These are phyloP conservation scores for Ettlia oleoabundans DNA, from an alignment of 139 green algal genomes.

Conservation along the genomic window DNA sequence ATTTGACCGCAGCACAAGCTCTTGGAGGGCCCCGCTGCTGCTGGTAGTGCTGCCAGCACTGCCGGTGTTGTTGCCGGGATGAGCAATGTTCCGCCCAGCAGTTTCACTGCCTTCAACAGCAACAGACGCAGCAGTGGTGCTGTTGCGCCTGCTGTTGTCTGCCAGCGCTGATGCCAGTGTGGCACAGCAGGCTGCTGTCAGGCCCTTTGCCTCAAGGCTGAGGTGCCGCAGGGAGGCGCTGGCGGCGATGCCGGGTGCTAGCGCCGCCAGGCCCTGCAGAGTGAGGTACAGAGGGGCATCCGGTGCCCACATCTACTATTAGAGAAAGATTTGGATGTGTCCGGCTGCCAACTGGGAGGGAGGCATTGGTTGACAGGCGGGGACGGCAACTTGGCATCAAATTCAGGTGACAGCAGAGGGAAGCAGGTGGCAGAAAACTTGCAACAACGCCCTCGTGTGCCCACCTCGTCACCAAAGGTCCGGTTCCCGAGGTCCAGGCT, in stretches of 20 bases:
- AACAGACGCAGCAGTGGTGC: not conserved
- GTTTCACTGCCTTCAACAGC: too few species aligned
- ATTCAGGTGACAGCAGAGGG: too few species aligned
- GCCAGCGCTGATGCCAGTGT: not conserved
- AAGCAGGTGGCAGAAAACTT: not conserved
- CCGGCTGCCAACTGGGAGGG: too few species aligned
- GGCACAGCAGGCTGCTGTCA: slow-evolving; percentile 15
- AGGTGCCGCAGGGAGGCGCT: slow-evolving; percentile 4
- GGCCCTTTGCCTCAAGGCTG: slow-evolving; percentile 36
- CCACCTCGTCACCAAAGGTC: slow-evolving; percentile 40
- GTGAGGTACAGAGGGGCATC: too few species aligned
- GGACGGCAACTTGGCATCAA: not conserved
- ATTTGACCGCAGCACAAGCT: slow-evolving; percentile 7
- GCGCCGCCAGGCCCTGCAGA: slow-evolving; percentile 25
- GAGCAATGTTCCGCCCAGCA: too few species aligned
- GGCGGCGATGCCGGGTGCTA: slow-evolving; percentile 23
- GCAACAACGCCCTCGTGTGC: too few species aligned
- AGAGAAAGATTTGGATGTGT: too few species aligned
- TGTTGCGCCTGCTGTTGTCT: not conserved
- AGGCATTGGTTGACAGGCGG: too few species aligned
- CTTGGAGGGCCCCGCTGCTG: not conserved
- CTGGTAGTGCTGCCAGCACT: not conserved
- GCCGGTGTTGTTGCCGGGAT: too few species aligned
- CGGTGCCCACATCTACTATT: too few species aligned
- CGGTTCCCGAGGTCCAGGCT: slow-evolving; percentile 35